Percentiles rank a stretch among this genome's conserved stretches.
Evolutionary conservation across 106 monocot genomes (phyloP).

Genomic region (Phalaenopsis aphrodite): DNA sequence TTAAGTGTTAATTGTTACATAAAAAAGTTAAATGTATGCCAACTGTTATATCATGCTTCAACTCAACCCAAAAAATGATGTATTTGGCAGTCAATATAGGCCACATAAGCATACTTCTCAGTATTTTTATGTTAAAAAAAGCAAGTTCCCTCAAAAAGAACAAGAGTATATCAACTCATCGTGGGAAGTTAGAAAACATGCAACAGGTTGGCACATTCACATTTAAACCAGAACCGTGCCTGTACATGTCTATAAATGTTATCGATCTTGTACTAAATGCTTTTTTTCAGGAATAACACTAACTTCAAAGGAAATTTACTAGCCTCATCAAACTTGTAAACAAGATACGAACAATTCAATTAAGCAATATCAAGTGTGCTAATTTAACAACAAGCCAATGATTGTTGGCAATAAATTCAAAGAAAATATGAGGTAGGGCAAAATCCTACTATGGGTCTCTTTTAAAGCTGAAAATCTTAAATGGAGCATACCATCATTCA

Average conservation of each 20-base stretch:
- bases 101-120: neutral
- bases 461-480: neutral
- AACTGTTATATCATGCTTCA: neutral
- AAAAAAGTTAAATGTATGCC: neutral
- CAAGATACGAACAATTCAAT: neutral
- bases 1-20: too few relatives aligned
- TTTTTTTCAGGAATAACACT: neutral
- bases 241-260: neutral
- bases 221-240: neutral
- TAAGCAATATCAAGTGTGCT: neutral
- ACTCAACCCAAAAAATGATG: neutral
- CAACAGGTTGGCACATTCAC: neutral
- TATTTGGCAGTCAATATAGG: neutral
- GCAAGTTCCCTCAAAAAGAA: neutral
- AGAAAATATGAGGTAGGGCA: neutral
- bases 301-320: neutral
- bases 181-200: neutral
- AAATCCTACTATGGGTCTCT: neutral
- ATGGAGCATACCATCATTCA: slow-evolving; percentile 77
- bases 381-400: neutral
- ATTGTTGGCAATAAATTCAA: neutral
- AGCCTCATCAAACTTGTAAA: neutral
- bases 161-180: neutral
- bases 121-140: neutral
- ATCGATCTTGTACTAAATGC: neutral